Conservation (phyloP, 164 flowering plant species). For the Macadamia tetraphylla region DNA sequence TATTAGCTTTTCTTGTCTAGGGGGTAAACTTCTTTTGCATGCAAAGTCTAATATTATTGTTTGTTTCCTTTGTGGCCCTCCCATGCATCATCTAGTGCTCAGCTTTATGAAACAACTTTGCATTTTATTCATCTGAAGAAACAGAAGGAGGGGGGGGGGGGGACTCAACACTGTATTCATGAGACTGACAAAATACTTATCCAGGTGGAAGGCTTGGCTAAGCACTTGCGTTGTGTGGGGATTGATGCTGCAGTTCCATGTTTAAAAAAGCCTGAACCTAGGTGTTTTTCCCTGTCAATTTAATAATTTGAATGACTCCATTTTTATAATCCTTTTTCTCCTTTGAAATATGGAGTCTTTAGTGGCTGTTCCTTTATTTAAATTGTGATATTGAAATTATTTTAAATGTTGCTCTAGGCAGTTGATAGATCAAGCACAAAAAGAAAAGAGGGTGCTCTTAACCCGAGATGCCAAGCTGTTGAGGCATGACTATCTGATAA, state of each 20-base stretch:
- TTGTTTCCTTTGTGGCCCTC: not conserved
- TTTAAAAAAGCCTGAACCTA: conserved; percentile 70
- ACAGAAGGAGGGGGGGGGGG: too few relatives aligned
- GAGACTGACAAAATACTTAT: conserved; percentile 3
- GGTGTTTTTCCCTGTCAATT: conserved; percentile 32
- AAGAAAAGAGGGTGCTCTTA: conserved; percentile 81
- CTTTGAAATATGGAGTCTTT: not conserved
- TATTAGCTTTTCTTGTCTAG: not conserved
- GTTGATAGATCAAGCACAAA: conserved; percentile 67
- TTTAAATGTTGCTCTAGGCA: conserved; percentile 39
- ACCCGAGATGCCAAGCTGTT: conserved; percentile 86
- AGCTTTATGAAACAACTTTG: not conserved
- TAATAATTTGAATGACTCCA: not conserved
- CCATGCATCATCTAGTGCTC: not conserved
- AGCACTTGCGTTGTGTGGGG: conserved; percentile 88
- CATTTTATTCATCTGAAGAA: not conserved
- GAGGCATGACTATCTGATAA: conserved; percentile 63
- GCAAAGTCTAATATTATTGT: not conserved
- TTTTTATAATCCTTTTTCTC: not conserved
- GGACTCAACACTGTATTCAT: not conserved
- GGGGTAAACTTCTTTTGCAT: not conserved
- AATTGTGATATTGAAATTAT: not conserved
- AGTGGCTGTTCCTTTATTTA: not conserved
- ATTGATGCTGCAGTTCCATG: conserved; percentile 84
- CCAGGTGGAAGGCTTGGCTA: conserved; percentile 93